Evolutionary conservation across 352 stramenopile species (phyloP).

Genomic region (Phytophthora citricola): DNA sequence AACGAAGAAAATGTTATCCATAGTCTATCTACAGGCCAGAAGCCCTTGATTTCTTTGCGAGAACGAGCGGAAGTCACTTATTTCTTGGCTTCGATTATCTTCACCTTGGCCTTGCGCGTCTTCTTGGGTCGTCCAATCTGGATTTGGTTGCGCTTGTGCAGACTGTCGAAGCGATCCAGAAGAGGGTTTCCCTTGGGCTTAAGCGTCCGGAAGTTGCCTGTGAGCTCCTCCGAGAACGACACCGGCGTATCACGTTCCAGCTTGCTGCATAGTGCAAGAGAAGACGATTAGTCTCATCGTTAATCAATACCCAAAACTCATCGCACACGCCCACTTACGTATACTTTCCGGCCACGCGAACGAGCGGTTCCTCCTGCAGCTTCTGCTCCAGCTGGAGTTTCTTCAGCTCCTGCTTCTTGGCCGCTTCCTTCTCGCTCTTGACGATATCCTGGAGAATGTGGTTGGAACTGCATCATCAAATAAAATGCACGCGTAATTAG

Average conservation of each 20-base stretch:
- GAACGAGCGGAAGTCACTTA: conserved; percentile 33
- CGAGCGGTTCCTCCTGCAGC: conserved; percentile 73
- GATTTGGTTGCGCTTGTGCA: conserved; percentile 90
- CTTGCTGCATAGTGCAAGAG: conserved; percentile 56
- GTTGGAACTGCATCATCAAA: conserved; percentile 41
- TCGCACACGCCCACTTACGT: conserved; percentile 48
- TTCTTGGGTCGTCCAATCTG: conserved; percentile 68
- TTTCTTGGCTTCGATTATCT: conserved; percentile 84
- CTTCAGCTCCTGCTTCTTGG: conserved; percentile 80
- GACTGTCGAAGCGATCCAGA: conserved; percentile 84
- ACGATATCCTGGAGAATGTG: conserved; percentile 78
- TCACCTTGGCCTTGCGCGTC: conserved; percentile 78
- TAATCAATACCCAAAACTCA: background rate
- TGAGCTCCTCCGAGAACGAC: conserved; percentile 83
- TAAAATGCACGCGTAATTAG: conserved; percentile 10
- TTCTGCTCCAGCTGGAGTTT: conserved; percentile 80
- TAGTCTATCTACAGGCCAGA: conserved; percentile 37
- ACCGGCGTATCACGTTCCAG: conserved; percentile 74
- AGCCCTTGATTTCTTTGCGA: conserved; percentile 12
- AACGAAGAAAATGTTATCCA: conserved; percentile 28
- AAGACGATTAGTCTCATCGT: background rate
- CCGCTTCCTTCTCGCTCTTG: conserved; percentile 66
- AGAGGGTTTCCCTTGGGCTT: conserved; percentile 85
- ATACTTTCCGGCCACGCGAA: conserved; percentile 77
- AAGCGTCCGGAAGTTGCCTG: conserved; percentile 76